Percentiles rank a stretch among this genome's conserved stretches.
Conservation (phyloP, 2,329 filamentous ascomycete species). For the Arachnomyces sp. region DNA sequence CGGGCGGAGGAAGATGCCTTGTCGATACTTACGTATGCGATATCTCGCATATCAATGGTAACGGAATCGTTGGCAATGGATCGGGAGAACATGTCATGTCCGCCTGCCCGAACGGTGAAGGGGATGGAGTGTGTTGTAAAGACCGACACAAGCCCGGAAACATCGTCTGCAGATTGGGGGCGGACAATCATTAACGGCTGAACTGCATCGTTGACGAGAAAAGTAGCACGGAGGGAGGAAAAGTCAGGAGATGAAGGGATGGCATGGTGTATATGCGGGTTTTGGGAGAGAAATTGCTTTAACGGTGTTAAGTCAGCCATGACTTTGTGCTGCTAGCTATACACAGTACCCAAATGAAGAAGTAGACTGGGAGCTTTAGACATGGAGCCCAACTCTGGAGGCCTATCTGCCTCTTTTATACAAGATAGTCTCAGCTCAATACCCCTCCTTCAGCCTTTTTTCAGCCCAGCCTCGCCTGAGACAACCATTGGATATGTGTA, state of each 20-base stretch:
- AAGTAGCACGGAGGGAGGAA: conserved; percentile 7
- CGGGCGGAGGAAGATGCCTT: conserved; percentile 20
- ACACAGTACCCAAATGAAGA: no score
- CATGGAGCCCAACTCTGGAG: no score
- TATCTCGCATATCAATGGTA: conserved; percentile 32
- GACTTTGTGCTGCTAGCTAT: no score
- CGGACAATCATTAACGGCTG: conserved; percentile 18
- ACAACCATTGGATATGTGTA: no score
- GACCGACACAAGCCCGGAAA: conserved; percentile 16
- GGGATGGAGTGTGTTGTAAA: conserved; percentile 12
- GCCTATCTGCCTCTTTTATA: no score
- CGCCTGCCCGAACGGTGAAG: conserved; percentile 25
- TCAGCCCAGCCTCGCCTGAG: no score
- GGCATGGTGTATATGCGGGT: conserved; percentile 9
- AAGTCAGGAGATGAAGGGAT: conserved; percentile 9
- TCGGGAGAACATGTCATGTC: conserved; percentile 28
- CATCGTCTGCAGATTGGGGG: conserved; percentile 19
- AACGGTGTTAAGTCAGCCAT: no score
- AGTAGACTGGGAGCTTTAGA: no score
- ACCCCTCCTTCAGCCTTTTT: no score
- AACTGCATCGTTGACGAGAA: conserved; percentile 8
- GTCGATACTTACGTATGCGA: conserved; percentile 23
- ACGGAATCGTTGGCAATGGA: conserved; percentile 24
- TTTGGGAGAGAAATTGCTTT: no score
- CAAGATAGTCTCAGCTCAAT: no score